Evolutionary conservation across 2,329 filamentous ascomycete genomes (phyloP), one percentile per base, ranked within the genome.

Genomic region (Pseudogymnoascus sp.): DNA sequence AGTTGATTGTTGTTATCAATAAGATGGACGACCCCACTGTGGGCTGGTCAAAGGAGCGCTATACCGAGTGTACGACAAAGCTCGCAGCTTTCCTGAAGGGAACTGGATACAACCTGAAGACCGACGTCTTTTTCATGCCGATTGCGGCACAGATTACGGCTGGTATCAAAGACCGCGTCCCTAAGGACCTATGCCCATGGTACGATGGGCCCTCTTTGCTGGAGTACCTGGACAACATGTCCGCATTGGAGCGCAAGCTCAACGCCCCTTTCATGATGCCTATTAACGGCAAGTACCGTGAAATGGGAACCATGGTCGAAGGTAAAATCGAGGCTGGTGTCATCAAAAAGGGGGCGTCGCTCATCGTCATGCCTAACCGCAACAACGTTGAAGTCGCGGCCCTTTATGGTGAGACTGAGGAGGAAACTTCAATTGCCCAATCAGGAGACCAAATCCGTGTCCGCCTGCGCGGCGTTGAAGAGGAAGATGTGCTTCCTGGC

Each of bases 191-290:
- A 3, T 87, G 85, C 40, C 84, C 90, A 7, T 99, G 92, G 90
- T 95, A 91, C 73, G 82, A 90, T 40, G 92, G 92, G 0, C 93
- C 93, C 8, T 94, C 92, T 18, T 84, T 99, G 55, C 86, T 99
- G 18, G 93, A 97, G 76, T 97, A 92, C 76, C 85, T 99, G n/a
- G 93, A 97, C 74, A 80, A 84, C 72, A 97, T 97, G 90, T 86
- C 88, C 71, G 86, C 93, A 10, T 83, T 97, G 39, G 93, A 99
- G 75, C 90, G 94, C 70, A 99, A 97, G 80, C 78, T 97, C 70
- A 96, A 96, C 70, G 94, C 94, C 1, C 93, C 94, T 8, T 97
- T 99, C 82, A 97, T 99, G 94, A 97, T 99, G 92, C 90, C 94
- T 7, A 83, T 99, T 67, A 90, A 89, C 66, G 91, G 90, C 76